phyloP scores from a whole-genome alignment of 2,329 filamentous ascomycete genomes.

The Tolypocladium tundrense region DNA sequence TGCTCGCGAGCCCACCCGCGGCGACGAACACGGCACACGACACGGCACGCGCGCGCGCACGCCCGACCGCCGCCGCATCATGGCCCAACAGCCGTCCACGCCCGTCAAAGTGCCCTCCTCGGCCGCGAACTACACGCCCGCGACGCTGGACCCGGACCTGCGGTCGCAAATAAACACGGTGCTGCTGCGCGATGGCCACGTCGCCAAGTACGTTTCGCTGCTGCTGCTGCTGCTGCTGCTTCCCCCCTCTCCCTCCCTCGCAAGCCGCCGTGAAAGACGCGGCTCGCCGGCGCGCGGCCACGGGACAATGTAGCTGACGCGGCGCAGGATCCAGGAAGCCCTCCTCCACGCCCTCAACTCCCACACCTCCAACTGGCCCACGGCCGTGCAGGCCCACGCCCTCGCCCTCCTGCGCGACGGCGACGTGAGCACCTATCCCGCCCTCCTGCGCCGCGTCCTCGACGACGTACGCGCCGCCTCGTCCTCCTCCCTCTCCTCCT shows the following conservation, averaged over 20 bases:
- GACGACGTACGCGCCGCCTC: conserved; percentile 49
- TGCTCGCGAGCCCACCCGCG: not conserved
- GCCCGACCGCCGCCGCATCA: conserved; percentile 10
- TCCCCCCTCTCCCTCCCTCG: not conserved
- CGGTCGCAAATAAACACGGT: conserved; percentile 52
- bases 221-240: no score
- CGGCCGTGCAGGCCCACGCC: conserved; percentile 47
- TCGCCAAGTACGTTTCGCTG: conserved; percentile 38
- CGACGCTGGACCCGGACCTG: conserved; percentile 51
- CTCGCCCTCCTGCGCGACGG: conserved; percentile 49
- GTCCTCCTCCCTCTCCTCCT: conserved; percentile 14
- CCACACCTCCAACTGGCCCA: conserved; percentile 52
- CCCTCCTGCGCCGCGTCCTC: conserved; percentile 49
- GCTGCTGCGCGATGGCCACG: conserved; percentile 48
- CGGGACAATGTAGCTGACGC: not conserved
- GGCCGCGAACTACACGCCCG: conserved; percentile 48
- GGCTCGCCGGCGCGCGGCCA: no score
- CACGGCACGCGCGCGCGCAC: not conserved
- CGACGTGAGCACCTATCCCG: conserved; percentile 49
- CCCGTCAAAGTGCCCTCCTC: conserved; percentile 51
- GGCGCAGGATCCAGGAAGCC: conserved; percentile 49
- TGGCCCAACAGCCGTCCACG: conserved; percentile 39
- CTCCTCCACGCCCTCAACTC: conserved; percentile 53
- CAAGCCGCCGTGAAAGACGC: not conserved
- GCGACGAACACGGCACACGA: not conserved